These are phyloP conservation scores for Citrus cavaleriei DNA, from an alignment of 345 rosid genomes.

Conservation along the genomic window DNA sequence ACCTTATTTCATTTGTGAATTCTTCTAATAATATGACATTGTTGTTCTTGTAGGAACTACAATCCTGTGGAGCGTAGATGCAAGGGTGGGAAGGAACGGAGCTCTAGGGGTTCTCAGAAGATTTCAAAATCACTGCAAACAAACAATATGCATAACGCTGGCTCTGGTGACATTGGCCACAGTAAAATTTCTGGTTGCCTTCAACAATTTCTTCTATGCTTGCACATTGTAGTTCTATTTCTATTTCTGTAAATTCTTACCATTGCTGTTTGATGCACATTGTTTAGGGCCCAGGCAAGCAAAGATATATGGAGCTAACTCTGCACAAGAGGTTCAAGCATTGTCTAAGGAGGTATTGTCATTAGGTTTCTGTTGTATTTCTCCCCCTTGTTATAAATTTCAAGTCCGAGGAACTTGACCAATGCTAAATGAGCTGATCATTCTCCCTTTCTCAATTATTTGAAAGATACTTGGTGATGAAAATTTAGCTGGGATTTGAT, in stretches of 20 bases:
- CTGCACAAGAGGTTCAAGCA: conserved; percentile 50
- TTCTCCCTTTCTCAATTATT: background rate
- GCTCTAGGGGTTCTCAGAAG: conserved; percentile 49
- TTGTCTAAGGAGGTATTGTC: conserved; percentile 77
- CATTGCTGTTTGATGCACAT: conserved; percentile 3
- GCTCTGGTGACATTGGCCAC: conserved; percentile 28
- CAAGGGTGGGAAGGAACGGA: conserved; percentile 69
- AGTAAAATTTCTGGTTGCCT: conserved; percentile 39
- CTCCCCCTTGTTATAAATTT: background rate
- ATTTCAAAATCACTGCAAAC: conserved; percentile 71
- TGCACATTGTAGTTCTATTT: background rate
- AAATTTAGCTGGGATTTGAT: background rate
- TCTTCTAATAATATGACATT: background rate
- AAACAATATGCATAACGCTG: conserved; percentile 47
- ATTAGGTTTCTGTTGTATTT: conserved; percentile 1
- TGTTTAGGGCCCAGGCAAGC: conserved; percentile 57
- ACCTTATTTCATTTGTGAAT: background rate
- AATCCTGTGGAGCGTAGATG: conserved; percentile 84
- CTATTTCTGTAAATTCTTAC: background rate
- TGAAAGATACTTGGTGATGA: background rate
- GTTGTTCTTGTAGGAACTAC: conserved; percentile 57
- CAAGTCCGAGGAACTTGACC: background rate
- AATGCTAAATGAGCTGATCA: background rate
- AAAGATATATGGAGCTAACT: conserved; percentile 37
- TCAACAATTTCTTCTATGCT: background rate